Evolutionary conservation across 352 stramenopile genomes (phyloP).

Genomic region (Phytophthora citrophthora): DNA sequence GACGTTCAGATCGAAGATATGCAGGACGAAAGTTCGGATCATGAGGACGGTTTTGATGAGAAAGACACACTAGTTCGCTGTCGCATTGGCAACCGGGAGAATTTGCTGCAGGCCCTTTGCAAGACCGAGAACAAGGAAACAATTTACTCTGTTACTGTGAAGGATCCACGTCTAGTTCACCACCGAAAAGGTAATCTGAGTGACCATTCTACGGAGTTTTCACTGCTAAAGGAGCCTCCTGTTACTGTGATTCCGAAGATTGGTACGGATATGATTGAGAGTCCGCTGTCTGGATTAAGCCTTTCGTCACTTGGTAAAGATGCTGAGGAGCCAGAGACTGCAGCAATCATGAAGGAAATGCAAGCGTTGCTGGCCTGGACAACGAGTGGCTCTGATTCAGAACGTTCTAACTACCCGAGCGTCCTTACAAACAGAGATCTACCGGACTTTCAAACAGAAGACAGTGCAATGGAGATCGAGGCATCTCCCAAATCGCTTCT

Average conservation of each 20-base stretch:
- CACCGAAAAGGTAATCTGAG: slow-evolving; percentile 7
- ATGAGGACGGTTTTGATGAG: slow-evolving; percentile 57
- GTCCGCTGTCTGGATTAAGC: slow-evolving; percentile 56
- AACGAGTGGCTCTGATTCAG: slow-evolving; percentile 6
- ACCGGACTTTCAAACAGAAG: slow-evolving; percentile 5
- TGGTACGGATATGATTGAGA: slow-evolving; percentile 47
- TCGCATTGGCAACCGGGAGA: slow-evolving; percentile 22
- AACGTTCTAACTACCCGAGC: slow-evolving; percentile 39
- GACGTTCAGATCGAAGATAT: neutral
- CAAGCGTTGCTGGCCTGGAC: slow-evolving; percentile 65
- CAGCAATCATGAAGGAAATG: slow-evolving; percentile 61
- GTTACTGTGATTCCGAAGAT: slow-evolving; percentile 22
- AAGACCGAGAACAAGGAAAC: slow-evolving; percentile 6
- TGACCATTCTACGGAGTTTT: slow-evolving; percentile 20
- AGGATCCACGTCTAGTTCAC: slow-evolving; percentile 51
- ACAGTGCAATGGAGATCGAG: slow-evolving; percentile 6
- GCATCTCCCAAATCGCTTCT: slow-evolving; percentile 51
- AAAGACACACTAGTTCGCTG: slow-evolving; percentile 14
- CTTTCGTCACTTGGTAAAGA: slow-evolving; percentile 44
- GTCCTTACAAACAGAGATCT: neutral
- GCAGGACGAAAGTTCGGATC: slow-evolving; percentile 42
- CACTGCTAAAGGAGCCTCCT: slow-evolving; percentile 63
- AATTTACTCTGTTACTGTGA: slow-evolving; percentile 45
- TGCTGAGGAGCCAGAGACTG: slow-evolving; percentile 70
- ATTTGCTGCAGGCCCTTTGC: slow-evolving; percentile 20